phyloP scores from a whole-genome alignment of 73 alveolate genomes.

The Stentor coeruleus region DNA sequence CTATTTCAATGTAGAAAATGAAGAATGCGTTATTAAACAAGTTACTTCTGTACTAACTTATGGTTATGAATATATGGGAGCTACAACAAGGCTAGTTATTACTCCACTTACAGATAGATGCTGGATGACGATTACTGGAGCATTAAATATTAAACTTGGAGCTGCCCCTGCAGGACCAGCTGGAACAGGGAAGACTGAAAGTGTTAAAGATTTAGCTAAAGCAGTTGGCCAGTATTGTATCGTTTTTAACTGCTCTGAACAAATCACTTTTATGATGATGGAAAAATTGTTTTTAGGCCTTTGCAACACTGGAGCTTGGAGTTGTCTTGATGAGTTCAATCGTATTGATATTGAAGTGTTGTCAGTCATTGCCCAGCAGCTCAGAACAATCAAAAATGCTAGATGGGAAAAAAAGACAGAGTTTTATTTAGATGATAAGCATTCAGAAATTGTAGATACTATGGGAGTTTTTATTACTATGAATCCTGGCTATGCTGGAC shows the following conservation, averaged over 20 bases:
- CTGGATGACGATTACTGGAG: slow-evolving; percentile 99
- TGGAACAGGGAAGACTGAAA: slow-evolving; percentile 99
- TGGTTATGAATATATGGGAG: slow-evolving; percentile 98
- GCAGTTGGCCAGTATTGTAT: slow-evolving; percentile 98
- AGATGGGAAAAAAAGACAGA: slow-evolving; percentile 48
- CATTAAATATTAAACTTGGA: slow-evolving; percentile 98
- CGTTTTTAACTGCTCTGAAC: slow-evolving; percentile 99
- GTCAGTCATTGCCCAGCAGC: slow-evolving; percentile 95
- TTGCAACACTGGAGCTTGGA: slow-evolving; percentile 97
- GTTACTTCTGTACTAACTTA: slow-evolving; percentile 70
- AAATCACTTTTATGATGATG: slow-evolving; percentile 99
- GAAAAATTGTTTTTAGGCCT: slow-evolving; percentile 94
- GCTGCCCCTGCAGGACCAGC: slow-evolving; percentile 99
- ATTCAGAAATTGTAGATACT: slow-evolving; percentile 68
- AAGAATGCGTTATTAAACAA: slow-evolving; percentile 65
- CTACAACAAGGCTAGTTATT: slow-evolving; percentile 94
- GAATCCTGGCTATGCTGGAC: slow-evolving; percentile 99
- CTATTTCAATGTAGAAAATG: slow-evolving; percentile 56
- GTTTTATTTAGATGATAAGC: slow-evolving; percentile 47
- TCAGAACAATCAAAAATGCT: slow-evolving; percentile 43
- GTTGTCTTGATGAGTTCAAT: slow-evolving; percentile 99
- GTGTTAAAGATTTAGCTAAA: slow-evolving; percentile 99
- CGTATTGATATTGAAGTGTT: slow-evolving; percentile 99
- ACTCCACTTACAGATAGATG: slow-evolving; percentile 99
- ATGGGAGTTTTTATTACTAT: slow-evolving; percentile 96